phyloP scores from a whole-genome alignment of 2,329 filamentous ascomycete genomes.

The Arthrobotrys iridis region DNA sequence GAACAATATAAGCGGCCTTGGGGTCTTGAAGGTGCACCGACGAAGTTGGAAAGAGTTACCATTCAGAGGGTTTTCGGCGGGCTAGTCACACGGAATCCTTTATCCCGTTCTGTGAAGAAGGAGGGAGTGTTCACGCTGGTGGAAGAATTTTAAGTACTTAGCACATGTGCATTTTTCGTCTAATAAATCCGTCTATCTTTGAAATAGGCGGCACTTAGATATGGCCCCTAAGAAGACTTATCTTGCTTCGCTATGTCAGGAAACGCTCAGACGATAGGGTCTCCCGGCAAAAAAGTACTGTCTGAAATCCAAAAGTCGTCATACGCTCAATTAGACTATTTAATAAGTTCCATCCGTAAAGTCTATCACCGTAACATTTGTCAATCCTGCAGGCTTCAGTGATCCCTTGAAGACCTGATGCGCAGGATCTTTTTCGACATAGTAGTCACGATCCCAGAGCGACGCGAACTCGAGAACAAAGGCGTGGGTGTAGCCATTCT shows the following conservation, averaged over 20 bases:
- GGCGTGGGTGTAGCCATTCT: slow-evolving; percentile 63
- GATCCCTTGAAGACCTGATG: slow-evolving; percentile 62
- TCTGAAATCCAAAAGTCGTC: too few relatives aligned
- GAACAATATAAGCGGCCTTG: too few relatives aligned
- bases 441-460: slow-evolving; percentile 63
- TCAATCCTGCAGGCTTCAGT: slow-evolving; percentile 59
- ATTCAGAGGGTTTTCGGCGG: neutral
- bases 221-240: too few relatives aligned
- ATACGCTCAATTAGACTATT: too few relatives aligned
- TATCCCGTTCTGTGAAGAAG: neutral
- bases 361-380: slow-evolving; percentile 63
- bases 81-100: neutral
- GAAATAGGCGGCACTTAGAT: too few relatives aligned
- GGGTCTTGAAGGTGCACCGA: neutral
- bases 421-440: slow-evolving; percentile 62
- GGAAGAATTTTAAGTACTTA: too few relatives aligned
- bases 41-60: neutral
- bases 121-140: neutral
- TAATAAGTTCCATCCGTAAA: slow-evolving; percentile 59
- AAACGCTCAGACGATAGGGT: too few relatives aligned
- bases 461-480: slow-evolving; percentile 63
- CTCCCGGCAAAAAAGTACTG: too few relatives aligned
- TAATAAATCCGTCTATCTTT: too few relatives aligned
- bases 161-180: too few relatives aligned
- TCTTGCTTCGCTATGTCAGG: too few relatives aligned